Conservation (phyloP, 1,139 yeast species). For the Kodamaea sp. region DNA sequence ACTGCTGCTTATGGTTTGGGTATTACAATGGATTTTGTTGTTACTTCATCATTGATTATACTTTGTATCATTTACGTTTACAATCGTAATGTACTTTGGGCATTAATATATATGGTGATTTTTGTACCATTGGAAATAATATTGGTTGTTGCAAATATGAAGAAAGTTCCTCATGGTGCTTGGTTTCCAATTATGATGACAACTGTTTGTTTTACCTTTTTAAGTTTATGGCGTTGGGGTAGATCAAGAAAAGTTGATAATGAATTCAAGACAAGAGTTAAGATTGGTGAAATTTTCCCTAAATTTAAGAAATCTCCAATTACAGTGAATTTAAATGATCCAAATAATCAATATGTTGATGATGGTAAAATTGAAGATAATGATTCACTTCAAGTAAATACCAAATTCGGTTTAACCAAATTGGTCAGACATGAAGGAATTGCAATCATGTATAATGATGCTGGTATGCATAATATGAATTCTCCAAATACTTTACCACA, state of each 20-base stretch:
- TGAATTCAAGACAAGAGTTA: slow-evolving; percentile 30
- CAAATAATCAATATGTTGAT: slow-evolving; percentile 5
- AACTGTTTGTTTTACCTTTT: slow-evolving; percentile 26
- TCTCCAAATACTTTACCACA: slow-evolving; percentile 44
- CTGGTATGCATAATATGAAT: slow-evolving; percentile 26
- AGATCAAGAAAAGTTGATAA: slow-evolving; percentile 37
- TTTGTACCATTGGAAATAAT: slow-evolving; percentile 47
- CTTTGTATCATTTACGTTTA: slow-evolving; percentile 47
- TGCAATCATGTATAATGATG: slow-evolving; percentile 39
- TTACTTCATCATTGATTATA: slow-evolving; percentile 46
- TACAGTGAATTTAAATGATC: slow-evolving; percentile 18
- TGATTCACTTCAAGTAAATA: slow-evolving; percentile 12
- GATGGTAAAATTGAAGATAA: slow-evolving; percentile 9
- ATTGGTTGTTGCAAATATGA: slow-evolving; percentile 45
- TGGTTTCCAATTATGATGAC: slow-evolving; percentile 54
- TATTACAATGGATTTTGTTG: slow-evolving; percentile 50
- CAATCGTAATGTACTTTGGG: slow-evolving; percentile 31
- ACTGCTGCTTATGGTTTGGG: slow-evolving; percentile 63
- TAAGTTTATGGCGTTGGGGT: slow-evolving; percentile 48
- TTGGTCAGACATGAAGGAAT: slow-evolving; percentile 32
- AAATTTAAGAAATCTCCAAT: slow-evolving; percentile 18
- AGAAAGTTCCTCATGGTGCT: slow-evolving; percentile 54
- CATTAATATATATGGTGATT: slow-evolving; percentile 30
- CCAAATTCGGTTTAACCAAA: slow-evolving; percentile 21
- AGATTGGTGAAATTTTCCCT: slow-evolving; percentile 28